Evolutionary conservation across 768 basidiomycete species (phyloP), one percentile per base, ranked within the genome.

Genomic region (Amanita jacksonii): DNA sequence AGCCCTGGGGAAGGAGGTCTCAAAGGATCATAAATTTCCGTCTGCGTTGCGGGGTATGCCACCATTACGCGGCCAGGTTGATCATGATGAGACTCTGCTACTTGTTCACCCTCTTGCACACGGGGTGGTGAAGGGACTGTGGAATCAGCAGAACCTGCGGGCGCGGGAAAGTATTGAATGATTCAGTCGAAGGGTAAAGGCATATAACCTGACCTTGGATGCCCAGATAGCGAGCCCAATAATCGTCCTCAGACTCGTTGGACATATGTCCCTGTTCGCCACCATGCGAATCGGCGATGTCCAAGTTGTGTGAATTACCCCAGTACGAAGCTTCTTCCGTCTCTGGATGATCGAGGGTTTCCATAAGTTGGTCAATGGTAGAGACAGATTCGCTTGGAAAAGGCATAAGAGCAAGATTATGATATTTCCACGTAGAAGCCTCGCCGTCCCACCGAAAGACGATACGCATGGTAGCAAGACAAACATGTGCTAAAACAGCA

Each of bases 211-310:
- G 45, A 83, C 84, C 84, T 60, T 86, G 82, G 5, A 85, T 70
- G 15, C 68, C 66, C 23, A 79, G 65, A 57, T 86, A 86, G 49
- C 72, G 79, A 19, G 81, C 81, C 84, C 84, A 86, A 52, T 86
- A 86, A 5, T 79, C 80, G 47, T 85, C 84, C 53, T 73, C 71
- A 15, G 66, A n/a, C n/a, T n/a, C 41, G 51, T 60, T 36, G 52
- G 48, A 27, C 57, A 54, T 15, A 51, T 34, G 8, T 57, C 51
- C 25, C 36, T 33, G 30, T 61, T 57, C 7, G 46, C 18, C 30
- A 43, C 39, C 35, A 41, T 40, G 49, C 51, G 46, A 40, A 28
- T 45, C 46, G 40, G 24, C 31, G 43, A 61, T 51, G 43, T 63
- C 66, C 36, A 64, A 52, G 8, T 62, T 60, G 15, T 67, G 74